Evolutionary conservation across 2,329 filamentous ascomycete species (phyloP).

Genomic region (Calonectria fujianensis): DNA sequence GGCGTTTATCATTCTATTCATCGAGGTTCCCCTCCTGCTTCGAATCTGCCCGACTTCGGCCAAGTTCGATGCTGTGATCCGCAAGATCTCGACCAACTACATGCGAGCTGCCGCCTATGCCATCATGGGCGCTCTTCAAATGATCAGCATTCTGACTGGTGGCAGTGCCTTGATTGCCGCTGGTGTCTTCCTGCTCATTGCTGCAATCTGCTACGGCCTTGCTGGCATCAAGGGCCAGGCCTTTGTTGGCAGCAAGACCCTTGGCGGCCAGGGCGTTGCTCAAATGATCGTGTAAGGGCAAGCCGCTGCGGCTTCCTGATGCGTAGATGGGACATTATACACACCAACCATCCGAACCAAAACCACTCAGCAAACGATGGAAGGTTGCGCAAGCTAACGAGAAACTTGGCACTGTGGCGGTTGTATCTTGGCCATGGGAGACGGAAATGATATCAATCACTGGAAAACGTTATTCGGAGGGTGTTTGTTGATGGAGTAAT

Average conservation of each 20-base stretch:
- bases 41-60: slow-evolving; percentile 97
- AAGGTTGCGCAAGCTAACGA: slow-evolving; percentile 23
- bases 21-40: slow-evolving; percentile 94
- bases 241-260: slow-evolving; percentile 94
- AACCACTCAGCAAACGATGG: slow-evolving; percentile 5
- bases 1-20: slow-evolving; percentile 85
- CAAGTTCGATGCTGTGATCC: slow-evolving; percentile 91
- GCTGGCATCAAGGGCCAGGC: slow-evolving; percentile 89
- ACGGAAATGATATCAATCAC: slow-evolving; percentile 31
- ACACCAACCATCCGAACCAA: slow-evolving; percentile 24
- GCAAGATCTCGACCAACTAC: slow-evolving; percentile 95
- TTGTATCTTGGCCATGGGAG: slow-evolving; percentile 11
- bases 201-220: slow-evolving; percentile 86
- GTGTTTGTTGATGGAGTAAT: slow-evolving; percentile 43
- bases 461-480: slow-evolving; percentile 34
- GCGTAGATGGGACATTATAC: slow-evolving; percentile 12
- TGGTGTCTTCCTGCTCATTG: slow-evolving; percentile 86
- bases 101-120: slow-evolving; percentile 93
- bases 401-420: slow-evolving; percentile 16
- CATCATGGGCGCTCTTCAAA: slow-evolving; percentile 88
- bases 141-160: slow-evolving; percentile 81
- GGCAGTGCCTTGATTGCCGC: slow-evolving; percentile 88
- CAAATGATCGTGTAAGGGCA: slow-evolving; percentile 93
- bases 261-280: slow-evolving; percentile 93
- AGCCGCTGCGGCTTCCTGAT: slow-evolving; percentile 7